These are phyloP conservation scores for Globisporangium acanthophoron DNA, from an alignment of 352 stramenopile genomes.

Conservation along the genomic window DNA sequence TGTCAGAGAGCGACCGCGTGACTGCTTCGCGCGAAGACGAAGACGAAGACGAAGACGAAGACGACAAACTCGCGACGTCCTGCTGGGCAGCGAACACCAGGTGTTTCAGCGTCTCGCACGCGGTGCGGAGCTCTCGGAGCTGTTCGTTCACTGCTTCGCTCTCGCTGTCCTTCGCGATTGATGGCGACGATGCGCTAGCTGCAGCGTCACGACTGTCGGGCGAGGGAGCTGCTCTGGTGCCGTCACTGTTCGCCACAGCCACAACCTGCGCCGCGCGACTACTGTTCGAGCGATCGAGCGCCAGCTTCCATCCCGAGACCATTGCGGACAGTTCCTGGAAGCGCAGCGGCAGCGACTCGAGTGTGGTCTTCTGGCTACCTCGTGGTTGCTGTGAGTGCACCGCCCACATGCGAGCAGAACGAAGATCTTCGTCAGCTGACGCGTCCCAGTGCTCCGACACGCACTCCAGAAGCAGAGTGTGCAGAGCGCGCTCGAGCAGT, in stretches of 20 bases:
- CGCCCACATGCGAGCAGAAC: neutral
- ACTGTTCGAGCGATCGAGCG: conserved; percentile 1
- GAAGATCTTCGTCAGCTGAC: neutral
- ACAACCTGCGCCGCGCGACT: neutral
- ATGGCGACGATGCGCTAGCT: neutral
- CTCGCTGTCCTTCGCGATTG: neutral
- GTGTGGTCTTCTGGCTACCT: neutral
- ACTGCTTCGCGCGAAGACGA: conserved; percentile 1
- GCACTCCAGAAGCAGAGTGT: conserved; percentile 13
- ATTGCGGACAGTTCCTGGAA: neutral
- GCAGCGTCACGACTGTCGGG: neutral
- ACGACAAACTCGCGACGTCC: conserved; percentile 13
- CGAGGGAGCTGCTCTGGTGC: neutral
- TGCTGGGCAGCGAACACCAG: conserved; percentile 38
- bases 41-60: neutral
- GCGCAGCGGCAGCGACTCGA: neutral
- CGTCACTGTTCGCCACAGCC: neutral
- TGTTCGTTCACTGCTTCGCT: conserved; percentile 2
- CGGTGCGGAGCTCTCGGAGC: conserved; percentile 34
- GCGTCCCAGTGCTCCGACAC: neutral
- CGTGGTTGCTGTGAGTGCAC: neutral
- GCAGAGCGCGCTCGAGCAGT: conserved; percentile 33
- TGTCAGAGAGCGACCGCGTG: neutral
- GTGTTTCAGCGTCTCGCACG: conserved; percentile 47
- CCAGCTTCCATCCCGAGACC: conserved; percentile 1